Percentiles rank a stretch among this genome's conserved stretches.
Conservation (phyloP, 257 asterid genomes). For the Echites panduratus region DNA sequence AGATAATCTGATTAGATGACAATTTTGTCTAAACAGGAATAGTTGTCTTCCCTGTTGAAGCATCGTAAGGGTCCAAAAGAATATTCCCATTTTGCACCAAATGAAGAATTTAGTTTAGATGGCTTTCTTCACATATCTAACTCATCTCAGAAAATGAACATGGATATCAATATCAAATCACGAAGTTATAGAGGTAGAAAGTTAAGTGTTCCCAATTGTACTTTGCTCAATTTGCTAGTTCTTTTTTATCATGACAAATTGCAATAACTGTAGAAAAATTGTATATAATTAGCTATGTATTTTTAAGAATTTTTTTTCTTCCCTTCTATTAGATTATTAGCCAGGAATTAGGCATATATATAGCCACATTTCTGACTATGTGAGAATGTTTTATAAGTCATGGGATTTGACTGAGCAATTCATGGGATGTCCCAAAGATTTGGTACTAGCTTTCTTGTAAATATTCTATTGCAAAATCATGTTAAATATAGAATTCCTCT, state of each 20-base stretch:
- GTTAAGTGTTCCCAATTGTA: constrained; percentile 28
- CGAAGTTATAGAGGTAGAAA: constrained; percentile 22
- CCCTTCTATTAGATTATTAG: too few relatives aligned
- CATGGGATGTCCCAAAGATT: too few relatives aligned
- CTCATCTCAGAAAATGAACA: constrained; percentile 29
- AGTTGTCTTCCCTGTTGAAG: constrained; percentile 63
- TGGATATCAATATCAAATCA: constrained; percentile 23
- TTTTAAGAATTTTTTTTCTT: too few relatives aligned
- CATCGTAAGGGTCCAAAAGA: constrained; percentile 36
- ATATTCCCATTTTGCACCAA: constrained; percentile 24
- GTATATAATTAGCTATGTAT: too few relatives aligned
- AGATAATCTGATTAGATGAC: constrained; percentile 17
- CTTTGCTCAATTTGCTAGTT: neutral
- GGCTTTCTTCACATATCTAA: constrained; percentile 28
- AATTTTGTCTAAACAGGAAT: constrained; percentile 48
- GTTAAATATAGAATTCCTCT: too few relatives aligned
- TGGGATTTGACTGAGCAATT: too few relatives aligned
- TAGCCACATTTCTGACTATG: too few relatives aligned
- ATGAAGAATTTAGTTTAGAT: constrained; percentile 28
- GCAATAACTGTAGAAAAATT: neutral
- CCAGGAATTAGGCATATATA: too few relatives aligned
- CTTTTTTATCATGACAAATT: neutral
- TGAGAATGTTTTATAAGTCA: too few relatives aligned
- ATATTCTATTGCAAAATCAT: too few relatives aligned
- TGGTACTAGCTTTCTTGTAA: too few relatives aligned